A percentile compares a stretch with the other conserved stretches of the same genome.
Evolutionary conservation across 306 rosid genomes (phyloP).

Genomic region (Ammopiptanthus mongolicus): DNA sequence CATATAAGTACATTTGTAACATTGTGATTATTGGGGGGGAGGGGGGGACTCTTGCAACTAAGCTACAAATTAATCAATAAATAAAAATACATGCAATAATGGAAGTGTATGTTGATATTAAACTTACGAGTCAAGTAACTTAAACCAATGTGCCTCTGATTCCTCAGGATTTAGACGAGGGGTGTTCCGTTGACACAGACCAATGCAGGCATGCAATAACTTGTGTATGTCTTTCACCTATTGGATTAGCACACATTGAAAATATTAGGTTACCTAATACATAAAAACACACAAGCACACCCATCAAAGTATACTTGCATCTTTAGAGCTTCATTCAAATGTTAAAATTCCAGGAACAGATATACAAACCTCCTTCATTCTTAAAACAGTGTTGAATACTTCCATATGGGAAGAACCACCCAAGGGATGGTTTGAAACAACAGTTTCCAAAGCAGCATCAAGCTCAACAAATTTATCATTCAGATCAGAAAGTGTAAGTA

Average conservation of each 20-base stretch:
- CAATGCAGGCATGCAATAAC: conserved; percentile 75
- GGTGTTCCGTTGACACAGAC: conserved; percentile 95
- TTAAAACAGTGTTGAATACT: conserved; percentile 34
- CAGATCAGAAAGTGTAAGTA: conserved; percentile 77
- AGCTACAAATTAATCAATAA: not conserved
- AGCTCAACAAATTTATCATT: conserved; percentile 70
- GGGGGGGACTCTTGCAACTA: not conserved
- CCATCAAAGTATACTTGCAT: conserved; percentile 15
- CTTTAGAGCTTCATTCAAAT: conserved; percentile 12
- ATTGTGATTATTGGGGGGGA: not conserved
- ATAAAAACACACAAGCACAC: conserved; percentile 16
- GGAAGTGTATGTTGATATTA: conserved; percentile 6
- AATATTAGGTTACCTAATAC: conserved; percentile 18
- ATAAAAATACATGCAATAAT: conserved; percentile 5
- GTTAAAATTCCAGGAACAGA: conserved; percentile 15
- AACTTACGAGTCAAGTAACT: conserved; percentile 91
- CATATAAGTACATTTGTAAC: not conserved
- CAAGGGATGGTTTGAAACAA: conserved; percentile 35
- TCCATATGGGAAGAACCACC: conserved; percentile 39
- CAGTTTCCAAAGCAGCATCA: conserved; percentile 64
- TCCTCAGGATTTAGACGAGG: conserved; percentile 95
- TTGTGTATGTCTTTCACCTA: conserved; percentile 60
- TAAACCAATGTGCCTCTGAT: conserved; percentile 92
- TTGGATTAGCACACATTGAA: conserved; percentile 18
- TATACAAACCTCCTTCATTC: conserved; percentile 66